Conservation (phyloP, 331 rosid genomes). For the Malus hybrid region DNA sequence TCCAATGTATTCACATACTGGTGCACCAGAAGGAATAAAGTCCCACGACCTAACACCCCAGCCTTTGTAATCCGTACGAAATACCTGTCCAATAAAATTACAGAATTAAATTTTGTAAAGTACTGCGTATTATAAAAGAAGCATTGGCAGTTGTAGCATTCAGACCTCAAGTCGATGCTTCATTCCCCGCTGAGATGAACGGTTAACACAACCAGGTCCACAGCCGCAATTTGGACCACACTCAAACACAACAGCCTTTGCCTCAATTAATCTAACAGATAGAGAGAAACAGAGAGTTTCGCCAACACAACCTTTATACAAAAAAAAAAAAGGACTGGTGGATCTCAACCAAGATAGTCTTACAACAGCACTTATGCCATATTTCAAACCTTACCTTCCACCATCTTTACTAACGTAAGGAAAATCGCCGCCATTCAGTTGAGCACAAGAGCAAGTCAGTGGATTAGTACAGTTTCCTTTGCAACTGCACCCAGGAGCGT, state of each 20-base stretch:
- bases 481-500: conserved; percentile 32
- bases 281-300: background rate
- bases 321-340: background rate
- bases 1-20: conserved; percentile 33
- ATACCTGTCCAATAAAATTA: conserved; percentile 21
- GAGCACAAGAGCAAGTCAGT: conserved; percentile 28
- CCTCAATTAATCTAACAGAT: conserved; percentile 22
- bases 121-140: too few species aligned
- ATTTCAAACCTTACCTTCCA: conserved; percentile 24
- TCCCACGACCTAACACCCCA: conserved; percentile 39
- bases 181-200: conserved; percentile 28
- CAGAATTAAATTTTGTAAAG: background rate
- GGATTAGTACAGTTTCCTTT: conserved; percentile 26
- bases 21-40: conserved; percentile 35
- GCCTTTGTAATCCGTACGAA: conserved; percentile 24
- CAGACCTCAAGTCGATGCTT: conserved; percentile 33
- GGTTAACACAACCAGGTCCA: conserved; percentile 33
- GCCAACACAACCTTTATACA: background rate
- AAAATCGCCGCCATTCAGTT: conserved; percentile 23
- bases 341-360: background rate
- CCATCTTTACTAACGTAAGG: conserved; percentile 29
- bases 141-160: background rate
- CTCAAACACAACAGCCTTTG: conserved; percentile 36
- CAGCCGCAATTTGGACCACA: conserved; percentile 39
- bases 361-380: background rate